Evolutionary conservation across 305 asterid genomes (phyloP).

Genomic region (Salvia sclarea): DNA sequence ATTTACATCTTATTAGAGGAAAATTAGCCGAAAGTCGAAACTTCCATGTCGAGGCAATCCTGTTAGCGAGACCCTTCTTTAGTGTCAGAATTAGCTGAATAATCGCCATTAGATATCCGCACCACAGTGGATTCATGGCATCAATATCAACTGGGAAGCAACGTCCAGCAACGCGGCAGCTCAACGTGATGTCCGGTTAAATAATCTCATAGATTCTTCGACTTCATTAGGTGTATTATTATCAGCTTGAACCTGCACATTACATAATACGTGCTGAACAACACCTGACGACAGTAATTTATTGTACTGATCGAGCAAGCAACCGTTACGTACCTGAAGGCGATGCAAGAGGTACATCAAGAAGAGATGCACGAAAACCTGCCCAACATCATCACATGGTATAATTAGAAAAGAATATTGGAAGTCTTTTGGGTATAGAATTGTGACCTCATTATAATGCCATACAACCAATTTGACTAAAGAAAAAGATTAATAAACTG

Average conservation of each 20-base stretch:
- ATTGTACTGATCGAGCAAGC: slow-evolving; percentile 19
- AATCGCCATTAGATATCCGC: slow-evolving; percentile 16
- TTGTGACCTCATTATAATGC: background rate
- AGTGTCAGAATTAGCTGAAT: slow-evolving; percentile 15
- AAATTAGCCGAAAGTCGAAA: slow-evolving; percentile 13
- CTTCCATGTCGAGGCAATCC: slow-evolving; percentile 24
- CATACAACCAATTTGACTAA: slow-evolving; percentile 6
- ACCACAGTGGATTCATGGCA: slow-evolving; percentile 11
- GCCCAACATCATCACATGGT: slow-evolving; percentile 38
- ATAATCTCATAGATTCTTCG: slow-evolving; percentile 88
- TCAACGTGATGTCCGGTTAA: slow-evolving; percentile 69
- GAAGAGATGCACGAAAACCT: slow-evolving; percentile 99
- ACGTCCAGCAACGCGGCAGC: slow-evolving; percentile 30
- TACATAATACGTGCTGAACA: slow-evolving; percentile 19
- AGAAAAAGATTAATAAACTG: slow-evolving; percentile 18
- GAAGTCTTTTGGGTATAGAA: background rate
- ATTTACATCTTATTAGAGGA: slow-evolving; percentile 8
- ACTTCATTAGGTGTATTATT: slow-evolving; percentile 69
- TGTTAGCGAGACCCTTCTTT: slow-evolving; percentile 21
- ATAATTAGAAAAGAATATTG: slow-evolving; percentile 29
- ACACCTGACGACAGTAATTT: background rate
- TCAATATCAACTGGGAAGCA: slow-evolving; percentile 20
- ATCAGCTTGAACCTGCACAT: slow-evolving; percentile 93
- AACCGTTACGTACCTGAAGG: slow-evolving; percentile 72
- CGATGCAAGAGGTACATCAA: slow-evolving; percentile 98